Conservation (phyloP, 208 protist genomes). For the Trichomonas gallinae region DNA sequence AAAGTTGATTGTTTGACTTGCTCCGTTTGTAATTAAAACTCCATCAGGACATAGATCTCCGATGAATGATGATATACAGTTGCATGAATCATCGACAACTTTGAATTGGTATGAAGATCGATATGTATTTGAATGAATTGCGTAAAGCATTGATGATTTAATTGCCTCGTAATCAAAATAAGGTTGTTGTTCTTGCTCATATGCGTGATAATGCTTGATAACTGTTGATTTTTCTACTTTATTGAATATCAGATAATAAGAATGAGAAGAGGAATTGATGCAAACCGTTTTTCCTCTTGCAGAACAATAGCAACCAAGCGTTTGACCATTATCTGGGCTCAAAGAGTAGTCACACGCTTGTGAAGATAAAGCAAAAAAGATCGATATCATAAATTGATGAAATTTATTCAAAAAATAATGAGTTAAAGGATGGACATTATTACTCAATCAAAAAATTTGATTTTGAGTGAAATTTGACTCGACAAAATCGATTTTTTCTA, state of each 20-base stretch:
- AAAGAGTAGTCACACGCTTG: not conserved
- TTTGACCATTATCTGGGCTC: not conserved
- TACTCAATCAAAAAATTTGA: too few relatives aligned
- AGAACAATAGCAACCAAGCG: not conserved
- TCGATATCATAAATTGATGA: too few relatives aligned
- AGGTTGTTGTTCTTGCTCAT: not conserved
- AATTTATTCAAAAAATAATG: too few relatives aligned
- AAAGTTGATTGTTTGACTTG: not conserved
- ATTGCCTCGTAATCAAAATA: not conserved
- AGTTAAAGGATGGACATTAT: too few relatives aligned
- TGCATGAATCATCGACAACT: not conserved
- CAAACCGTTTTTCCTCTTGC: not conserved
- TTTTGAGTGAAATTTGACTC: too few relatives aligned
- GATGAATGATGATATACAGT: not conserved
- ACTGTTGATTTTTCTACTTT: not conserved
- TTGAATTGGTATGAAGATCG: not conserved
- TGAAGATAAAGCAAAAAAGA: not conserved
- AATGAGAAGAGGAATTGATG: not conserved
- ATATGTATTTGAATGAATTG: not conserved
- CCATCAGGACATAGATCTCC: not conserved
- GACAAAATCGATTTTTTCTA: too few relatives aligned
- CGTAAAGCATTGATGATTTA: not conserved
- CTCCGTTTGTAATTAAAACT: not conserved
- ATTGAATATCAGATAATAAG: not conserved
- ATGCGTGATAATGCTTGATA: not conserved